A percentile compares a stretch with the other conserved stretches of the same genome.
Conservation (phyloP, 2,329 filamentous ascomycete species). For the Pseudogymnoascus sp. region DNA sequence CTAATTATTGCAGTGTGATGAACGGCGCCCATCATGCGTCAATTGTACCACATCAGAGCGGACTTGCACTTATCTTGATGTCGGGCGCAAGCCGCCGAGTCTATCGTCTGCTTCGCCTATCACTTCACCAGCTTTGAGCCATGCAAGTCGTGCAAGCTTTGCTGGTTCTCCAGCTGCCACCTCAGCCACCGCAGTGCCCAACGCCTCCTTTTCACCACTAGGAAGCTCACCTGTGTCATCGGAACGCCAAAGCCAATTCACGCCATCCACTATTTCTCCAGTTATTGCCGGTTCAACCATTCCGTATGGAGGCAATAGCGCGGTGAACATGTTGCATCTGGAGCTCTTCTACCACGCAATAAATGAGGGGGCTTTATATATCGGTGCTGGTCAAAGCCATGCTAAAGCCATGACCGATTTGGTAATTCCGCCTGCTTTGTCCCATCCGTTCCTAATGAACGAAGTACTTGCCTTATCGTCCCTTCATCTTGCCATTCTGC, state of each 20-base stretch:
- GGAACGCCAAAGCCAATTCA: not conserved
- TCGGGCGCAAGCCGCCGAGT: not conserved
- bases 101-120: not conserved
- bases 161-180: not conserved
- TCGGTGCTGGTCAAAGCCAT: not conserved
- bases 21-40: conserved; percentile 27
- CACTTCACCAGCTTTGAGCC: not conserved
- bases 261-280: not conserved
- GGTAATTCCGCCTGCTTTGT: conserved; percentile 21
- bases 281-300: not conserved
- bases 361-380: not conserved
- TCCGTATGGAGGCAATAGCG: not conserved
- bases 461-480: conserved; percentile 30
- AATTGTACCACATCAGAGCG: conserved; percentile 25
- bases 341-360: conserved; percentile 36
- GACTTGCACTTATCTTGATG: conserved; percentile 14
- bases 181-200: not conserved
- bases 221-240: not conserved
- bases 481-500: conserved; percentile 29
- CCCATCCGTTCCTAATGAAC: conserved; percentile 31
- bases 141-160: not conserved
- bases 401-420: not conserved
- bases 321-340: conserved; percentile 31
- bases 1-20: conserved; percentile 27
- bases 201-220: not conserved